phyloP scores from a whole-genome alignment of 306 rosid genomes.

The Crotalaria pallida region DNA sequence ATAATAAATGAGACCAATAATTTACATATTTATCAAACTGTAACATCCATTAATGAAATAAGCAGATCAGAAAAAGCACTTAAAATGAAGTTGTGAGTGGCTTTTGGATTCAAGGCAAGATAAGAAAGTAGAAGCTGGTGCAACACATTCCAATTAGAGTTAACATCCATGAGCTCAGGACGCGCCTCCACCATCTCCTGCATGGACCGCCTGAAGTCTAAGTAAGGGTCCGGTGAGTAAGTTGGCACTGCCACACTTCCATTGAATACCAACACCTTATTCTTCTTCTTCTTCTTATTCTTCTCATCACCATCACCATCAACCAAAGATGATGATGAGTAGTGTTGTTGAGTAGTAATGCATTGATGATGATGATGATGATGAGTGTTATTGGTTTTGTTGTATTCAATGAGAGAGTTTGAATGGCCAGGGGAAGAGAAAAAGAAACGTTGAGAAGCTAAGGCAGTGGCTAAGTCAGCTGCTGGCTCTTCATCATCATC shows the following conservation, averaged over 20 bases:
- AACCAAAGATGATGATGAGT: background rate
- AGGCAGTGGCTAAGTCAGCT: conserved; percentile 56
- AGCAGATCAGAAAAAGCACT: conserved; percentile 80
- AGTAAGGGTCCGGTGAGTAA: conserved; percentile 76
- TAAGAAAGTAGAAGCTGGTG: conserved; percentile 83
- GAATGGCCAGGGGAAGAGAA: conserved; percentile 87
- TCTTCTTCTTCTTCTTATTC: background rate
- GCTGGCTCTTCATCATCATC: conserved; percentile 23
- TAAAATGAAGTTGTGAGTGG: conserved; percentile 71
- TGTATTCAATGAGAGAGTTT: conserved; percentile 65
- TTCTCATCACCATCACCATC: background rate
- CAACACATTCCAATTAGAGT: conserved; percentile 65
- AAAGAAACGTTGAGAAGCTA: conserved; percentile 86
- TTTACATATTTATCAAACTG: background rate
- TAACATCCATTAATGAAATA: conserved; percentile 8
- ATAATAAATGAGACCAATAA: conserved; percentile 11
- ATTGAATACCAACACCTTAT: conserved; percentile 26
- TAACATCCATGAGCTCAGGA: conserved; percentile 39
- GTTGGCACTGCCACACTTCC: conserved; percentile 71
- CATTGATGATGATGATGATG: too few species aligned
- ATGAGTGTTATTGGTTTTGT: background rate
- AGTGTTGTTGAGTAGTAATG: too few species aligned
- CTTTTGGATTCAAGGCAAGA: conserved; percentile 74
- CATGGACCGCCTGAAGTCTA: conserved; percentile 85
- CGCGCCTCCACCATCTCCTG: conserved; percentile 97